A percentile compares a stretch with the other conserved stretches of the same genome.
phyloP scores from a whole-genome alignment of 129 eudicot genomes.

The Helianthus tuberosus region DNA sequence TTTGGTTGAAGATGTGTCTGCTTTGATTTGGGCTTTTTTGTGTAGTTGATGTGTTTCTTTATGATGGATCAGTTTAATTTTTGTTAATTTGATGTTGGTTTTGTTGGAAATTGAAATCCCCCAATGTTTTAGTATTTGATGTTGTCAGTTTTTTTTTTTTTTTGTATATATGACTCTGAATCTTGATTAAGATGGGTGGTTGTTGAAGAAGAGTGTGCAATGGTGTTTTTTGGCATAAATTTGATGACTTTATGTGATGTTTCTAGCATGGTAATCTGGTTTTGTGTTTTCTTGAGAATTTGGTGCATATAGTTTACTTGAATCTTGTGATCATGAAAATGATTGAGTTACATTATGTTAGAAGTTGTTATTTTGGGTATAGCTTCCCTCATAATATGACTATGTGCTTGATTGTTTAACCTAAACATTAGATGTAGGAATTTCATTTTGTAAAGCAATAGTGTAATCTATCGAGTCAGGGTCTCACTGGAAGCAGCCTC shows the following conservation, averaged over 20 bases:
- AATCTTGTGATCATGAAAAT: not conserved
- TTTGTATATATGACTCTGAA: not conserved
- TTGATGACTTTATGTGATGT: constrained; percentile 1
- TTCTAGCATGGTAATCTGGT: not conserved
- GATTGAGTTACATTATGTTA: not conserved
- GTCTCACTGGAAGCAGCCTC: too few species aligned
- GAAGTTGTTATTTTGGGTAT: not conserved
- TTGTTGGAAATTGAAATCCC: constrained; percentile 15
- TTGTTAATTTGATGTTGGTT: constrained; percentile 10
- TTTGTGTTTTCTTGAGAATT: too few species aligned
- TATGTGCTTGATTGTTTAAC: constrained; percentile 3
- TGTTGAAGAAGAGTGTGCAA: too few species aligned
- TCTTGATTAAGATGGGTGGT: not conserved
- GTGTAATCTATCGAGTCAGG: too few species aligned
- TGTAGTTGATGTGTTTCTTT: constrained; percentile 8
- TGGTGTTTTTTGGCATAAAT: too few species aligned
- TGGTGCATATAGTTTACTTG: constrained; percentile 8
- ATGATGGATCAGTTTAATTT: constrained; percentile 19
- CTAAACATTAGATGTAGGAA: not conserved
- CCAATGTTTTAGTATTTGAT: not conserved
- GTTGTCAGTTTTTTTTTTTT: not conserved
- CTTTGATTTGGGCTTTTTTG: constrained; percentile 18
- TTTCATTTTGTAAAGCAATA: too few species aligned
- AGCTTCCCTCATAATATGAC: not conserved
- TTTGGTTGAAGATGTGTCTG: not conserved